Conservation (phyloP, 2,329 filamentous ascomycete genomes). For the Claviceps sp. region DNA sequence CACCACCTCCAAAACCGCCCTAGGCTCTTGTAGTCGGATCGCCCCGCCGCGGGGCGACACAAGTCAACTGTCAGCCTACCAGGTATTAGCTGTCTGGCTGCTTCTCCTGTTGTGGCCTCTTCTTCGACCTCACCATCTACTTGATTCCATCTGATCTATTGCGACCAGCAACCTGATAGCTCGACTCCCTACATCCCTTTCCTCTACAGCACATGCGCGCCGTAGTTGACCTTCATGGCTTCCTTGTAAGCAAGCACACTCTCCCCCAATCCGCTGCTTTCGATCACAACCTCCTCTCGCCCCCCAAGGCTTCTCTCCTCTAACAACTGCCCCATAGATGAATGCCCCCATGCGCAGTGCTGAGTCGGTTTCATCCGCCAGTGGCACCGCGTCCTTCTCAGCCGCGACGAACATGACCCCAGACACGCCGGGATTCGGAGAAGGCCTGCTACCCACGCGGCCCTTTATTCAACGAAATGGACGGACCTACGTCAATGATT, state of each 20-base stretch:
- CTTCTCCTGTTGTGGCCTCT: background rate
- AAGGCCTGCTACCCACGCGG: slow-evolving; percentile 24
- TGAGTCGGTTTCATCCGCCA: slow-evolving; percentile 34
- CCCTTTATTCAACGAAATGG: slow-evolving; percentile 64
- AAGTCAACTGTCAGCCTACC: slow-evolving; percentile 1
- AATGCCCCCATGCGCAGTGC: slow-evolving; percentile 24
- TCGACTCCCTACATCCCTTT: slow-evolving; percentile 1
- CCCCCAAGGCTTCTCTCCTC: background rate
- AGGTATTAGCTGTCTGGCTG: background rate
- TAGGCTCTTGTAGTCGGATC: slow-evolving; percentile 12
- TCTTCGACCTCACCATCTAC: background rate
- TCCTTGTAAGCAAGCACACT: slow-evolving; percentile 5
- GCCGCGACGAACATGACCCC: slow-evolving; percentile 34
- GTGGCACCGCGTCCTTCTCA: slow-evolving; percentile 28
- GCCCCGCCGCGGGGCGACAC: slow-evolving; percentile 14
- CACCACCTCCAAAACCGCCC: slow-evolving; percentile 7
- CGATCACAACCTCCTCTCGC: background rate
- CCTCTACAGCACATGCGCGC: slow-evolving; percentile 1
- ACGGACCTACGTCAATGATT: slow-evolving; percentile 69
- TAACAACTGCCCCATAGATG: slow-evolving; percentile 18
- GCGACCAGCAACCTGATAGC: background rate
- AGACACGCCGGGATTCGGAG: slow-evolving; percentile 31
- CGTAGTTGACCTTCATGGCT: slow-evolving; percentile 6
- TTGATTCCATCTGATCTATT: background rate
- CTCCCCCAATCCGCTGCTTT: background rate